These are phyloP conservation scores for Dalechampia spathulata DNA, from an alignment of 441 rosid genomes.

Conservation along the genomic window DNA sequence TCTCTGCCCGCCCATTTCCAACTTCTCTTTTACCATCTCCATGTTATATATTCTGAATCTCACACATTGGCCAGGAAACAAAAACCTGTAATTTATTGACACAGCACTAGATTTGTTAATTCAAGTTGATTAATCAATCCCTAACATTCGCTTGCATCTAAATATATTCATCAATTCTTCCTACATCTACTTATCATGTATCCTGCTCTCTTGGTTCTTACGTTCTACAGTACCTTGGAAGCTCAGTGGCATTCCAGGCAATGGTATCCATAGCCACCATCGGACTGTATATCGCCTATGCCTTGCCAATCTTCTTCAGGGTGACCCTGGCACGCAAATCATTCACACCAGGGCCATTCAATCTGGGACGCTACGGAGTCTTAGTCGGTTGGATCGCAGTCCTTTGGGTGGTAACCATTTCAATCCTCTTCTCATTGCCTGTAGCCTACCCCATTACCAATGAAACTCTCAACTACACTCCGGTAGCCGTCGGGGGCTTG, in stretches of 20 bases:
- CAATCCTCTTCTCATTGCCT: conserved; percentile 87
- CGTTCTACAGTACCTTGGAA: conserved; percentile 73
- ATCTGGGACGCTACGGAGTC: conserved; percentile 58
- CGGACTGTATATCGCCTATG: conserved; percentile 93
- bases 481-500: conserved; percentile 85
- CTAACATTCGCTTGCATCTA: too few species aligned
- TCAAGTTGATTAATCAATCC: too few species aligned
- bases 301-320: conserved; percentile 74
- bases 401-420: conserved; percentile 79
- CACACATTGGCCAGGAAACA: too few species aligned
- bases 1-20: too few species aligned
- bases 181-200: not conserved
- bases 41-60: too few species aligned
- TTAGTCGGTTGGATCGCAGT: conserved; percentile 85
- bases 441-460: conserved; percentile 75
- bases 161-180: not conserved
- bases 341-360: conserved; percentile 75
- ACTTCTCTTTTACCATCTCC: too few species aligned
- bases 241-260: conserved; percentile 87
- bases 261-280: conserved; percentile 98
- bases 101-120: too few species aligned
- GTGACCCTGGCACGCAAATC: conserved; percentile 75
- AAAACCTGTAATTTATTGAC: too few species aligned
- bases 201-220: not conserved
- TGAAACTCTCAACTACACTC: conserved; percentile 90